Base-by-base conservation (phyloP, 2,329 filamentous ascomycete genomes). In the Pseudopyricularia cyperi region DNA sequence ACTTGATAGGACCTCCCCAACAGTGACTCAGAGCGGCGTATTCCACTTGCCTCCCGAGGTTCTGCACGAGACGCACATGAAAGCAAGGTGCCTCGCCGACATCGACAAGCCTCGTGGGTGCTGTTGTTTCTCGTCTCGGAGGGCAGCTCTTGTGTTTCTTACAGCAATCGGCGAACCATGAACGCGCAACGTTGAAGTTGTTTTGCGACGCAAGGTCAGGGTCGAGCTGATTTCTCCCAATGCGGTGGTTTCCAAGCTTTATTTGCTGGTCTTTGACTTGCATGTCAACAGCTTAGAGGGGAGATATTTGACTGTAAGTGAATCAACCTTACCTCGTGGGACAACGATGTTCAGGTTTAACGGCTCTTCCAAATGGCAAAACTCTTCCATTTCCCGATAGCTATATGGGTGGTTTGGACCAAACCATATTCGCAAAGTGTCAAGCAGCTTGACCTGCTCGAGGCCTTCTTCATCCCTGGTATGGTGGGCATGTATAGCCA, bases 11-110 rank as follows among this genome's bases (percentile, higher is more conserved):
- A 17, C 50, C 33, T 24, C 51, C 51, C 51, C 51, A 52, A 34
- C 51, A 48, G 34, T 52, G 46, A 19, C 51, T 52, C 14, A 52
- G 22, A 11, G 34, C 46, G 26, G 33, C 33, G n/a, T 52, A 49
- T 42, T 42, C 34, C 15, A 11, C 19, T 7, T n/a, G 17, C 8
- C 8, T 1, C 5, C 48, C 48, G n/a, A n/a, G 46, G 17, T 1
- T 22, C 8, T n/a, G 1, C 8, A 7, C 8, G n/a, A 48, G 46
- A 11, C 28, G 46, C 7, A 30, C 14, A 33, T 32, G 4, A 3
- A 2, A 24, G n/a, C 2, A 3, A 11, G 30, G 47, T 1, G 32
- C 17, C 19, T 35, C n/a, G 3, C 48, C 48, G 3, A 50, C 37
- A 22, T 32, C 22, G 34, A 50, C 19, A 4, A 50, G 35, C 26